phyloP scores from a whole-genome alignment of 2,329 filamentous ascomycete genomes.

The Metarhizium robertsii region DNA sequence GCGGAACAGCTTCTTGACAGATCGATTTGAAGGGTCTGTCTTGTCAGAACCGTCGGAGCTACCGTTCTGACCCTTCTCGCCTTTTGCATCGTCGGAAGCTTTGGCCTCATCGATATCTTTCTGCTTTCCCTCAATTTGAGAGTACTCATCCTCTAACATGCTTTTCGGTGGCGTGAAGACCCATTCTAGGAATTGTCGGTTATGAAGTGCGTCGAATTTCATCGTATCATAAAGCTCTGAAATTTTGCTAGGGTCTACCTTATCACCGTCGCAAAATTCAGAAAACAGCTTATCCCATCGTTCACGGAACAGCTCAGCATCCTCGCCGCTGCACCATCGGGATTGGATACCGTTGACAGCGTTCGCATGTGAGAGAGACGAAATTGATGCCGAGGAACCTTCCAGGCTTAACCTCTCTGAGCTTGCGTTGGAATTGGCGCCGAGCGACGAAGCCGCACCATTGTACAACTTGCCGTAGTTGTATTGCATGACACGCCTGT shows the following conservation, averaged over 20 bases:
- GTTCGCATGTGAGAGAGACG: slow-evolving; percentile 49
- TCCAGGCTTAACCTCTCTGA: slow-evolving; percentile 35
- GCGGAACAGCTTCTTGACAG: slow-evolving; percentile 43
- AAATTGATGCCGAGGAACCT: slow-evolving; percentile 31
- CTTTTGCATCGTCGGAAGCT: slow-evolving; percentile 26
- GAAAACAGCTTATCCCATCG: slow-evolving; percentile 97
- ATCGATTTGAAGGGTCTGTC: slow-evolving; percentile 28
- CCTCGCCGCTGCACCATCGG: slow-evolving; percentile 94
- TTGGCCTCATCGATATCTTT: slow-evolving; percentile 33
- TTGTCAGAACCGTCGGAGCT: slow-evolving; percentile 29
- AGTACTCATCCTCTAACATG: slow-evolving; percentile 65
- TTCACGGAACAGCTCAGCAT: slow-evolving; percentile 88
- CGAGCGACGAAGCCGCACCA: slow-evolving; percentile 54
- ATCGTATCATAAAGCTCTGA: slow-evolving; percentile 98
- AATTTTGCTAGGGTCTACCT: slow-evolving; percentile 97
- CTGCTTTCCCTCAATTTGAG: slow-evolving; percentile 30
- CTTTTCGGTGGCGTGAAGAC: slow-evolving; percentile 80
- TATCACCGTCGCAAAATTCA: slow-evolving; percentile 94
- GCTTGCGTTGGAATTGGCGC: slow-evolving; percentile 43
- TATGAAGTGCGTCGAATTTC: slow-evolving; percentile 98
- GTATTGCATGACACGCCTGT: slow-evolving; percentile 86
- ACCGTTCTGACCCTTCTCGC: slow-evolving; percentile 17
- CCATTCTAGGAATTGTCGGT: slow-evolving; percentile 93
- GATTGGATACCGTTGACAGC: slow-evolving; percentile 66
- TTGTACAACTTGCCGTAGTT: slow-evolving; percentile 78